These are phyloP conservation scores for Annona cherimola DNA, from an alignment of 164 flowering plant genomes.

Conservation along the genomic window DNA sequence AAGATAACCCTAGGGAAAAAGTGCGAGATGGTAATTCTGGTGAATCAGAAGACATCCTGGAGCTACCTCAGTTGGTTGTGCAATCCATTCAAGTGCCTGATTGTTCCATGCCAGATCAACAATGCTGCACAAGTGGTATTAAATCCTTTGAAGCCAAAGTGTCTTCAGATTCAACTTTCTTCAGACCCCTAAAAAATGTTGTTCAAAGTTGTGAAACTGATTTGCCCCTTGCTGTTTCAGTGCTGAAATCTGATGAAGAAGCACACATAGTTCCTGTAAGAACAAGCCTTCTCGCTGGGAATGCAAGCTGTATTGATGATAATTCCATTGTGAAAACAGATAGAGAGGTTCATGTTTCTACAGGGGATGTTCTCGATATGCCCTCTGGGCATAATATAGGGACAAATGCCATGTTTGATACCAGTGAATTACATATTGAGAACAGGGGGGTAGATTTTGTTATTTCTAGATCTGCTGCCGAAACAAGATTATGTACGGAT, in stretches of 20 bases:
- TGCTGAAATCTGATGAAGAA: constrained; percentile 11
- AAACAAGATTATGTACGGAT: not conserved
- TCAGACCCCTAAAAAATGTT: not conserved
- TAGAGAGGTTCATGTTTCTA: constrained; percentile 2
- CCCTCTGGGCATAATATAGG: constrained; percentile 7
- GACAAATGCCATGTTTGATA: constrained; percentile 5
- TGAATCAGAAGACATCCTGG: constrained; percentile 6
- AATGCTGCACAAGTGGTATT: not conserved
- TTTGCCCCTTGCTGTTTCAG: not conserved
- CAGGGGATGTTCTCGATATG: constrained; percentile 9
- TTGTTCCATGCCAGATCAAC: not conserved
- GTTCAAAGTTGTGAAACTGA: constrained; percentile 4
- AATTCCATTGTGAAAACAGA: not conserved
- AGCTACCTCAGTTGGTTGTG: constrained; percentile 1
- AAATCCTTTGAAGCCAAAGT: constrained; percentile 5
- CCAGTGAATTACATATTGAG: constrained; percentile 8
- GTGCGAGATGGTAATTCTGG: constrained; percentile 9
- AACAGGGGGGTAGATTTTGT: constrained; percentile 12
- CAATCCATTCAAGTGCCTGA: constrained; percentile 3
- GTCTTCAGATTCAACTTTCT: not conserved
- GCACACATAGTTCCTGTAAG: constrained; percentile 1
- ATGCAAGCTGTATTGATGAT: constrained; percentile 3
- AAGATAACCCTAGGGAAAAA: constrained; percentile 5
- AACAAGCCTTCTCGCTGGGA: not conserved
- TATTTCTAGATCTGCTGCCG: constrained; percentile 9